Base-by-base conservation (phyloP, 345 rosid species). In the Eucalyptus sp. region DNA sequence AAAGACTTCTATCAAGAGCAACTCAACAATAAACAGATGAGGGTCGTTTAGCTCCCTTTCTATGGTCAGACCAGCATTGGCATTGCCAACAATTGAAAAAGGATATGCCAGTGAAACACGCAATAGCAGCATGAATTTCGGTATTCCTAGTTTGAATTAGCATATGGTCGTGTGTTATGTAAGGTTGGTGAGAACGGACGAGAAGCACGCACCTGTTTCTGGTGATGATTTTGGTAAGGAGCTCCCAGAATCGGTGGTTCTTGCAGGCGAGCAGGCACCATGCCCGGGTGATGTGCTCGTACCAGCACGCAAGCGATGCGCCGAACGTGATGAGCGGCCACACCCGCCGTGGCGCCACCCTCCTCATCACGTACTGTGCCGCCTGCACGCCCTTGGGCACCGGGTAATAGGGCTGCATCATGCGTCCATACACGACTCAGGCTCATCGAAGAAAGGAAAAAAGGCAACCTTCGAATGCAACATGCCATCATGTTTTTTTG, bases 301-400 rank as follows among this genome's bases (percentile, higher is more conserved):
- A 98, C 99, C 99, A 97, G 89, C 99, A 95, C 16, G 94, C 97
- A 13, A 98, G 90, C 3, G 99, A 98, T 49, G 99, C 95, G 25
- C 97, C 98, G 62, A 98, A 97, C 20, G 96, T 94, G 87, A 97
- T 96, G 7, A 90, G 92, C 50, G 99, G 99, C 99, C 99, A 98
- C 87, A 98, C 96, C 44, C 92, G 94, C 90, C 97, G 91, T 17
- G 99, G 98, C 1, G 99, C 99, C 58, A 98, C 76, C 90, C 71
- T 95, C 90, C 96, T 93, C 98, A 98, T 95, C 66, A 96, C 96
- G 60, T 97, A 94, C 87, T 96, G 98, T 7, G 98, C 94, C n/a
- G 95, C 95, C 44, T 90, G 92, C 60, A 86, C 98, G 20, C 98
- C 99, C 87, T 92, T 95, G 4, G 99, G 99, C 50, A 96, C 96